Evolutionary conservation across 352 stramenopile species (phyloP), one percentile per base, ranked within the genome.

Genomic region (Pythium apleroticum): DNA sequence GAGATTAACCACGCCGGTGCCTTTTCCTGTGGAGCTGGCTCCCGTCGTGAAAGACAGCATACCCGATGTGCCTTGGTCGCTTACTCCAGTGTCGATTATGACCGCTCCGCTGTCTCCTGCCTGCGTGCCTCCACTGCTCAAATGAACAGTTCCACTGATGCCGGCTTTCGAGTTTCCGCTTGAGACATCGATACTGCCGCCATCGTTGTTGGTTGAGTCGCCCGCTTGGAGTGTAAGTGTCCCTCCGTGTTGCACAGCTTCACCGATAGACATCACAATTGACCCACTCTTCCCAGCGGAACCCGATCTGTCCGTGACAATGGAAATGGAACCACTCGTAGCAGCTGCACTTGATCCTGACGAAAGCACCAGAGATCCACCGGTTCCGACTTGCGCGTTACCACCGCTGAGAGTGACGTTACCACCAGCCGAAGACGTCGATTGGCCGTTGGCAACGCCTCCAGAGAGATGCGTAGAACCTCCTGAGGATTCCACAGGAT

Each of bases 401-500:
- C 82, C 82, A 14, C 82, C 82, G 17, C 59, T 35, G 28, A 90
- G 14, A 52, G 71, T 52, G 19, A 86, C 61, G 15, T 59, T 20
- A 14, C 82, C 82, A 62, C 80, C 82, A 39, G 14, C 17, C 7
- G 60, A 71, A n/a, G 30, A 52, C 1, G 8, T 12, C 22, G 68
- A 74, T 43, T 53, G 43, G 22, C 83, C 80, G 33, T 57, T 63
- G 2, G 79, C 73, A 50, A 48, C 45, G 45, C 82, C 82, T 60
- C 80, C 80, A 15, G 62, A 68, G 14, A 91, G 63, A 39, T 75
- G 63, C 20, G 73, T 72, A 20, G 63, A 69, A 28, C 82, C 82
- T n/a, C 82, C 82, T 20, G 70, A 60, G 0, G 82, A 88, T 33
- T 76, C 46, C 7, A 77, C 72, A 22, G n/a, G 11, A 25, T 77